Percentiles rank a stretch among this genome's conserved stretches.
Conservation (phyloP, 2,329 filamentous ascomycete species). For the Ilyonectria destructans region DNA sequence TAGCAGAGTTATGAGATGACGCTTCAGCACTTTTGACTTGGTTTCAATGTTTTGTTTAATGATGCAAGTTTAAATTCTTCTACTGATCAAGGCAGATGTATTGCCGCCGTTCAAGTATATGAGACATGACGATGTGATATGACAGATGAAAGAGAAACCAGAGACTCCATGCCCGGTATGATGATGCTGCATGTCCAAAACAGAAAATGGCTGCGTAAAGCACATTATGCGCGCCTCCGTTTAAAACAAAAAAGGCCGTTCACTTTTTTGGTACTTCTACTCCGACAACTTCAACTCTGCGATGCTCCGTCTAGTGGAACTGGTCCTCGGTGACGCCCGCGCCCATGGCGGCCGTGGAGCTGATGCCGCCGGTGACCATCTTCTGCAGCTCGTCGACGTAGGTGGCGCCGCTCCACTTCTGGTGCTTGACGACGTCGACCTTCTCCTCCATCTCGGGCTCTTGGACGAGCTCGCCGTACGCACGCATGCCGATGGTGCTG, state of each 20-base stretch:
- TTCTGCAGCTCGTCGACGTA: constrained; percentile 96
- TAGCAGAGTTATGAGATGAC: not conserved
- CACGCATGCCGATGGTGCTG: constrained; percentile 88
- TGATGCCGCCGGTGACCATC: constrained; percentile 96
- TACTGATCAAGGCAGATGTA: not conserved
- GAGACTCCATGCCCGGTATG: constrained; percentile 34
- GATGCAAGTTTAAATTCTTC: constrained; percentile 27
- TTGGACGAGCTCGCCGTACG: constrained; percentile 97
- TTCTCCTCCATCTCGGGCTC: constrained; percentile 95
- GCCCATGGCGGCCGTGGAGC: constrained; percentile 95
- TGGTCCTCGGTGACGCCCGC: constrained; percentile 98
- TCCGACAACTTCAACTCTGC: too few species aligned
- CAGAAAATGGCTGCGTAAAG: constrained; percentile 25
- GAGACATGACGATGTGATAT: constrained; percentile 26
- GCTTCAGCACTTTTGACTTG: not conserved
- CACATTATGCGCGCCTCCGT: constrained; percentile 20
- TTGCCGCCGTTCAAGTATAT: not conserved
- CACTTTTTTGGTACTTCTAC: constrained; percentile 12
- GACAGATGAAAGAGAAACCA: constrained; percentile 27
- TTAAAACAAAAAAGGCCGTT: constrained; percentile 17
- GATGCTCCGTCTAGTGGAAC: constrained; percentile 67
- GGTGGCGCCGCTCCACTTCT: constrained; percentile 97
- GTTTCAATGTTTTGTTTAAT: not conserved
- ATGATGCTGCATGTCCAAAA: constrained; percentile 42
- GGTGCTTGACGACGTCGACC: constrained; percentile 97